Evolutionary conservation across 805 yeast genomes (phyloP).

Genomic region (Metschnikowia drakensbergensis): DNA sequence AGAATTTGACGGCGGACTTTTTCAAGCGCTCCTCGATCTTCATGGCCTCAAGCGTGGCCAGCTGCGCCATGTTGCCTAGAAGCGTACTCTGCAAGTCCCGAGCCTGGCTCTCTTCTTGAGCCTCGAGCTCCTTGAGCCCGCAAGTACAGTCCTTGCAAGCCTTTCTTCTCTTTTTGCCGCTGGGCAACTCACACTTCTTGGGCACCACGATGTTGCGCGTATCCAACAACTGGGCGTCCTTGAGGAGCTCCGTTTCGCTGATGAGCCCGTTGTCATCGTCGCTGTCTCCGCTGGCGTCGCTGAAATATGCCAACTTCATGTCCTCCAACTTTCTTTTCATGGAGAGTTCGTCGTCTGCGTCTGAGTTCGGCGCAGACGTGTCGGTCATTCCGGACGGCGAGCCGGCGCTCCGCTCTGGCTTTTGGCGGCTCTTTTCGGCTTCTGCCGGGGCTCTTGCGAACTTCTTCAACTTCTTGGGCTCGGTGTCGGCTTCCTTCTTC

Average conservation of each 20-base stretch:
- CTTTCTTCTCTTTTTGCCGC: conserved; percentile 66
- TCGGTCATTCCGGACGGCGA: conserved; percentile 39
- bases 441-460: not conserved
- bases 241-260: conserved; percentile 42
- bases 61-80: conserved; percentile 45
- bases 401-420: not conserved
- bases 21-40: conserved; percentile 49
- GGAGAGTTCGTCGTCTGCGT: conserved; percentile 36
- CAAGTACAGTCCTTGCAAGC: conserved; percentile 99
- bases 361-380: conserved; percentile 39
- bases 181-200: conserved; percentile 49
- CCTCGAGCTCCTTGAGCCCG: conserved; percentile 89
- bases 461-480: conserved; percentile 20
- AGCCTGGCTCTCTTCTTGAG: conserved; percentile 48
- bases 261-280: conserved; percentile 52
- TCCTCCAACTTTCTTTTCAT: conserved; percentile 44
- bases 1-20: conserved; percentile 43
- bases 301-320: conserved; percentile 52
- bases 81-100: conserved; percentile 43
- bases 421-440: not conserved
- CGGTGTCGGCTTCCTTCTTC: not conserved
- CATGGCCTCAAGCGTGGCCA: conserved; percentile 52
- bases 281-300: conserved; percentile 48
- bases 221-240: conserved; percentile 21
- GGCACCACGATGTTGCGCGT: conserved; percentile 49